phyloP scores from a whole-genome alignment of 2,329 filamentous ascomycete species.

The Rhynchosporium graminicola region DNA sequence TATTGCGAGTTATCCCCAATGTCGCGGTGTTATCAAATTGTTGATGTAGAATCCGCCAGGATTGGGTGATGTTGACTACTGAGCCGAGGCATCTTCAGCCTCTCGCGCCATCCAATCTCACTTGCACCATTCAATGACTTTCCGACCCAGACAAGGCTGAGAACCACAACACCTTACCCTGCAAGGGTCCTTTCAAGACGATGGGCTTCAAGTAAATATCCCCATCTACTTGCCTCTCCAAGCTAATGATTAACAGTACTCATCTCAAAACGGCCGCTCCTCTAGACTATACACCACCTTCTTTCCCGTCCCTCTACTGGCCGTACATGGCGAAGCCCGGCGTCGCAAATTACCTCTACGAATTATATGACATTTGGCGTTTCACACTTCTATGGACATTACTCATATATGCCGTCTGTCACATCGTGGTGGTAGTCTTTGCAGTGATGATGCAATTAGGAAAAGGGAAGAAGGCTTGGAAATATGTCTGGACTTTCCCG shows the following conservation, averaged over 20 bases:
- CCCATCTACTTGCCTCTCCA: not conserved
- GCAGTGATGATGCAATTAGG: slow-evolving; percentile 59
- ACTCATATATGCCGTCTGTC: slow-evolving; percentile 62
- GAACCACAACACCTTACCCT: not conserved
- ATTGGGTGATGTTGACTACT: slow-evolving; percentile 11
- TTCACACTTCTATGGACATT: slow-evolving; percentile 72
- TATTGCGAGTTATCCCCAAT: slow-evolving; percentile 23
- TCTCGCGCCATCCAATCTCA: slow-evolving; percentile 14
- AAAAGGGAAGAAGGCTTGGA: slow-evolving; percentile 40
- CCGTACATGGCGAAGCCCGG: slow-evolving; percentile 50
- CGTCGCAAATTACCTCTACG: slow-evolving; percentile 55
- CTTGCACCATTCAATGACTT: slow-evolving; percentile 1
- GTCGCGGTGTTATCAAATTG: slow-evolving; percentile 3
- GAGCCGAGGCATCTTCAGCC: slow-evolving; percentile 28
- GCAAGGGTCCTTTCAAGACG: not conserved
- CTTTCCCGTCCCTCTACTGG: slow-evolving; percentile 70
- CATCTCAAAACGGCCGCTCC: slow-evolving; percentile 36
- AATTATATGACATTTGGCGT: slow-evolving; percentile 64
- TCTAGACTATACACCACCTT: slow-evolving; percentile 58
- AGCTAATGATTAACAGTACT: slow-evolving; percentile 28
- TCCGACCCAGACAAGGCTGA: slow-evolving; percentile 16
- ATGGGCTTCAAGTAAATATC: slow-evolving; percentile 31
- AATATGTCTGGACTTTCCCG: slow-evolving; percentile 57
- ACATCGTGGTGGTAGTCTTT: slow-evolving; percentile 57
- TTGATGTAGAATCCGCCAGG: slow-evolving; percentile 16